Percentiles rank a stretch among this genome's conserved stretches.
phyloP scores from a whole-genome alignment of 805 yeast species.

The Saccharomycopsis sp. region DNA sequence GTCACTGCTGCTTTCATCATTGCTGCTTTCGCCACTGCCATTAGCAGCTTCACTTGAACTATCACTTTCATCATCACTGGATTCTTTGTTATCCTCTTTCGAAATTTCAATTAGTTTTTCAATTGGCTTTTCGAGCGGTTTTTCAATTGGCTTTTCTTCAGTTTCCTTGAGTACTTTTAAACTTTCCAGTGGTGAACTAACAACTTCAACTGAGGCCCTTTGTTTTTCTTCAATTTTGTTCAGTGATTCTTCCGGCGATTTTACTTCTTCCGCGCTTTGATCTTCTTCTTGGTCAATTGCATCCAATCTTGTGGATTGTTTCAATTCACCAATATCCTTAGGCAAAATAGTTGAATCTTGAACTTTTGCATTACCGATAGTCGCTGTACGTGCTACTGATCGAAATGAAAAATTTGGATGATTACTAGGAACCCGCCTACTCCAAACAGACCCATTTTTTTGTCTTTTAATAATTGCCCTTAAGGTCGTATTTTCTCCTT shows the following conservation, averaged over 20 bases:
- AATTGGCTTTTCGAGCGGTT: not conserved
- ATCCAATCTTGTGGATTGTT: no score
- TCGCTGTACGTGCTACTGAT: no score
- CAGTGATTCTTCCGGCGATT: slow-evolving; percentile 19
- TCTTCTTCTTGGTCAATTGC: slow-evolving; percentile 15
- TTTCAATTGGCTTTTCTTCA: slow-evolving; percentile 2
- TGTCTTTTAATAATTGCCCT: not conserved
- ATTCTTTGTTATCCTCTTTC: not conserved
- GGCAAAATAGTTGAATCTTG: no score
- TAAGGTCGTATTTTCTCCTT: no score
- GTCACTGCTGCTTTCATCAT: not conserved
- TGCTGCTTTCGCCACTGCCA: not conserved
- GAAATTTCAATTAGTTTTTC: not conserved
- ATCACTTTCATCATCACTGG: not conserved
- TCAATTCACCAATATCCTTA: no score
- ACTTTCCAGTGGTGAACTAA: no score
- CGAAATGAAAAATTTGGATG: no score
- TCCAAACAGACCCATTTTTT: no score
- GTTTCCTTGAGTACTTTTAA: not conserved
- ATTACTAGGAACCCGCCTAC: no score
- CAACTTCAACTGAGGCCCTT: slow-evolving; percentile 6
- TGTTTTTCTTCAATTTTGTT: slow-evolving; percentile 3
- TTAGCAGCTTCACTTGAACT: not conserved
- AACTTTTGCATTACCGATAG: no score
- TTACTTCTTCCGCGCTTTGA: slow-evolving; percentile 11